Evolutionary conservation across 495 filamentous ascomycete genomes (phyloP).

Genomic region (Penicillium antarcticum): DNA sequence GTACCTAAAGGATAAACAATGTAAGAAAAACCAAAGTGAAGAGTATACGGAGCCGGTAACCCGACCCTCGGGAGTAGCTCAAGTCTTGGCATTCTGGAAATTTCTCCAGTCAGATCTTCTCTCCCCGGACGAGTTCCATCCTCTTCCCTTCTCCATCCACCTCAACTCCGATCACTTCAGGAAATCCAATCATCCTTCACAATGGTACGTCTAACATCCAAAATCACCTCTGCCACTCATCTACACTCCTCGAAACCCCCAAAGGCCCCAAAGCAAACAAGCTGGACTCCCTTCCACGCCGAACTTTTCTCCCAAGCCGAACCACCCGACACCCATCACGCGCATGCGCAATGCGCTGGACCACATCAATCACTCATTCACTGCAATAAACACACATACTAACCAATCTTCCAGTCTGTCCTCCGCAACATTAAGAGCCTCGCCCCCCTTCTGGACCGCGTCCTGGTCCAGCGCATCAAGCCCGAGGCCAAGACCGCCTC

Average conservation of each 20-base stretch:
- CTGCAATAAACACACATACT: neutral
- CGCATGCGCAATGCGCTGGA: neutral
- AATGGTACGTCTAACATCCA: conserved; percentile 23
- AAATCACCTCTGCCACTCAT: neutral
- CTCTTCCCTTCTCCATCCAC: conserved; percentile 30
- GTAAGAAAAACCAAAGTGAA: neutral
- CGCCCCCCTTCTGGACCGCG: conserved; percentile 94
- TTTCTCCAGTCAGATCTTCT: conserved; percentile 47
- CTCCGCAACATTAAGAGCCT: conserved; percentile 96
- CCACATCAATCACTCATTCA: neutral
- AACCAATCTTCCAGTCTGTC: conserved; percentile 42
- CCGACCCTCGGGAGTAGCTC: conserved; percentile 36
- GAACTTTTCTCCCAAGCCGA: conserved; percentile 6
- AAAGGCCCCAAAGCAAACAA: neutral
- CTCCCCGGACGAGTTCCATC: conserved; percentile 27
- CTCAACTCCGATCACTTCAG: conserved; percentile 26
- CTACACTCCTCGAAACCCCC: neutral
- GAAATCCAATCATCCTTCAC: conserved; percentile 19
- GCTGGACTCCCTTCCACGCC: conserved; percentile 2
- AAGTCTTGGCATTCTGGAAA: conserved; percentile 56
- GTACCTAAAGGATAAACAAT: neutral
- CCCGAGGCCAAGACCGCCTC: conserved; percentile 92
- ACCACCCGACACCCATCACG: neutral
- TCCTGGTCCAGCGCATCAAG: conserved; percentile 97
- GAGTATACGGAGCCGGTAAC: conserved; percentile 8